Evolutionary conservation across 129 eudicot species (phyloP), one percentile per base, ranked within the genome.

Genomic region (Rutidosis leptorrhynchoides): DNA sequence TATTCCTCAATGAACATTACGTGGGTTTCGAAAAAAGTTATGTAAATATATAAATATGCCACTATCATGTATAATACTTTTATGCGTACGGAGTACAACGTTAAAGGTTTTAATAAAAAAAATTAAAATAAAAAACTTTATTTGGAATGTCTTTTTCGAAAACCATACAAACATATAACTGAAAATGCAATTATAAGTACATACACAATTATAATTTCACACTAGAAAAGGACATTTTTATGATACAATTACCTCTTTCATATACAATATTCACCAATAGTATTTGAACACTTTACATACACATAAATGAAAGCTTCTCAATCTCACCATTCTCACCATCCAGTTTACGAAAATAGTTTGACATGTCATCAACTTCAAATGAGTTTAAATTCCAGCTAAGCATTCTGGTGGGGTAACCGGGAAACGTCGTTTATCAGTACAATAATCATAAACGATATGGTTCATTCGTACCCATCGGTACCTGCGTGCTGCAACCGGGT

Each of bases 391-490:
- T 26, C 96, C 98, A 1, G 83, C 87, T 6, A 30, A 5, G 70
- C 99, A 93, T 62, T 93, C 99, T 0, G 90, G 92, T 71, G 99
- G 96, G 62, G 86, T 61, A 52, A 79, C 79, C 0, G 99, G 90
- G 79, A 62, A 75, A 0, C 99, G 82, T 0, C 82, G 70, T 69
- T 68, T 82, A 75, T 93, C 99, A 65, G 87, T 84, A 84, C 99
- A 93, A 58, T 93, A 93, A 64, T 93, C 99, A 65, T 93, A 93
- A 55, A 84, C 80, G 96, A 93, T 74, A 64, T 93, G 96, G 79
- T 93, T 89, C 72, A 68, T 26, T 2, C 96, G 89, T 6, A 89
- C 95, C 99, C 99, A 93, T 5, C 85, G 71, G 79, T 93, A 93
- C 7, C 80, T 51, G 30, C 81, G 70, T 5, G 95, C 96, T 17